A percentile compares a stretch with the other conserved stretches of the same genome.
Conservation (phyloP, 2,329 filamentous ascomycete species). For the Exserohilum turcica region DNA sequence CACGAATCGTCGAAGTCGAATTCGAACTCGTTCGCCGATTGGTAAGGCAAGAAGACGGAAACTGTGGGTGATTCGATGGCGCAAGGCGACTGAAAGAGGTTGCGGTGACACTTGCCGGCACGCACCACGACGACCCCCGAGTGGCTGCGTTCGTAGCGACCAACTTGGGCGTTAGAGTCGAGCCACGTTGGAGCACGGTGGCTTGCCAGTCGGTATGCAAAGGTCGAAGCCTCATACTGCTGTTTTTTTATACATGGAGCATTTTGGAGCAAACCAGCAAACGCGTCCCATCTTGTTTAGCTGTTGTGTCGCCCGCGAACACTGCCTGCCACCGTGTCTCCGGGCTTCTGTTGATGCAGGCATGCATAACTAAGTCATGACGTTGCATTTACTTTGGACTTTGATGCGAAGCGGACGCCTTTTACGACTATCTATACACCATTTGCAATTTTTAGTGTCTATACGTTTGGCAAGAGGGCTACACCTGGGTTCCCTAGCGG, state of each 20-base stretch:
- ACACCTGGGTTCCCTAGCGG: slow-evolving; percentile 8
- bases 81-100: slow-evolving; percentile 1
- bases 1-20: slow-evolving; percentile 24
- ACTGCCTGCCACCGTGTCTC: slow-evolving; percentile 2
- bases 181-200: slow-evolving; percentile 9
- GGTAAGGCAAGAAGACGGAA: slow-evolving; percentile 32
- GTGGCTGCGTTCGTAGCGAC: slow-evolving; percentile 4
- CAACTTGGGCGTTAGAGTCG: not conserved
- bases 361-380: not conserved
- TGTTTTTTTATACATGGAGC: slow-evolving; percentile 11
- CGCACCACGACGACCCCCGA: slow-evolving; percentile 5
- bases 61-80: slow-evolving; percentile 11
- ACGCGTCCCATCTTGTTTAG: slow-evolving; percentile 11
- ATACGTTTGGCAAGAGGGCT: slow-evolving; percentile 24
- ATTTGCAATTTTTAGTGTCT: slow-evolving; percentile 31
- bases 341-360: not conserved
- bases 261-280: slow-evolving; percentile 18
- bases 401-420: slow-evolving; percentile 11
- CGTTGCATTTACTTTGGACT: slow-evolving; percentile 7
- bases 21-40: slow-evolving; percentile 35
- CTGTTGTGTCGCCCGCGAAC: slow-evolving; percentile 3
- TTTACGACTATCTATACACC: slow-evolving; percentile 30
- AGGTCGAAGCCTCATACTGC: slow-evolving; percentile 17
- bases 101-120: not conserved
- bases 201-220: slow-evolving; percentile 15